Conservation (phyloP, 2,329 filamentous ascomycete species). For the Cercospora sesami region DNA sequence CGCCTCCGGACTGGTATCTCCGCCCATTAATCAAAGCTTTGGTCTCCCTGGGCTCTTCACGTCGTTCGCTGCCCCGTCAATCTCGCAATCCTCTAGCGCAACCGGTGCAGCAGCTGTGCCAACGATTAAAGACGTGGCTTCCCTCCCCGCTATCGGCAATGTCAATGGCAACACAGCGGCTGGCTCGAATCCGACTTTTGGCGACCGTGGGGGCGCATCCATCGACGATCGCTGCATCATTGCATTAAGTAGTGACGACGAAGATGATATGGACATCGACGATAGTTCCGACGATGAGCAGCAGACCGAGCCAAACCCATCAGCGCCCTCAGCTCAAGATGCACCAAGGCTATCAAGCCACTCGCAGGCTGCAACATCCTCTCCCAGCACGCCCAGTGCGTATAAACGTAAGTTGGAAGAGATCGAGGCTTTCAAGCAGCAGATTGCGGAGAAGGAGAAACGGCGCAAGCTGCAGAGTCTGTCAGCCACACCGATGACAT, state of each 20-base stretch:
- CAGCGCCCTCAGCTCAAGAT: not conserved
- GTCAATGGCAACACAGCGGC: not conserved
- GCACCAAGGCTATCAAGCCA: not conserved
- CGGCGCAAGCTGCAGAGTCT: slow-evolving; percentile 39
- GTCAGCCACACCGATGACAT: not conserved
- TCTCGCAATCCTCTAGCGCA: not conserved
- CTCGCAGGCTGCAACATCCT: not conserved
- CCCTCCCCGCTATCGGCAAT: not conserved
- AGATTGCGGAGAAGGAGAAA: slow-evolving; percentile 46
- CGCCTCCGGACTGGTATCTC: not conserved
- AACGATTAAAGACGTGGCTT: not conserved
- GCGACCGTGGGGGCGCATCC: slow-evolving; percentile 51
- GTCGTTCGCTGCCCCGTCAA: not conserved
- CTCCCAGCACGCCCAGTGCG: slow-evolving; percentile 23
- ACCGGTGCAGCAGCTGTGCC: not conserved
- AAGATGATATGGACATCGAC: slow-evolving; percentile 36
- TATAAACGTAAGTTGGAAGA: slow-evolving; percentile 27
- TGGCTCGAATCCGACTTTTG: slow-evolving; percentile 29
- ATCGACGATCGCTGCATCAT: slow-evolving; percentile 71
- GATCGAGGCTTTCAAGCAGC: slow-evolving; percentile 31
- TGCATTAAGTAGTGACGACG: slow-evolving; percentile 76
- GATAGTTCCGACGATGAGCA: slow-evolving; percentile 15
- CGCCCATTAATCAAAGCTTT: not conserved
- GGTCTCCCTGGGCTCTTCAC: slow-evolving; percentile 35
- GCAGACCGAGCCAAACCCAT: not conserved